These are phyloP conservation scores for Carex cristatella DNA, from an alignment of 176 grass and related monocot species.

Conservation along the genomic window DNA sequence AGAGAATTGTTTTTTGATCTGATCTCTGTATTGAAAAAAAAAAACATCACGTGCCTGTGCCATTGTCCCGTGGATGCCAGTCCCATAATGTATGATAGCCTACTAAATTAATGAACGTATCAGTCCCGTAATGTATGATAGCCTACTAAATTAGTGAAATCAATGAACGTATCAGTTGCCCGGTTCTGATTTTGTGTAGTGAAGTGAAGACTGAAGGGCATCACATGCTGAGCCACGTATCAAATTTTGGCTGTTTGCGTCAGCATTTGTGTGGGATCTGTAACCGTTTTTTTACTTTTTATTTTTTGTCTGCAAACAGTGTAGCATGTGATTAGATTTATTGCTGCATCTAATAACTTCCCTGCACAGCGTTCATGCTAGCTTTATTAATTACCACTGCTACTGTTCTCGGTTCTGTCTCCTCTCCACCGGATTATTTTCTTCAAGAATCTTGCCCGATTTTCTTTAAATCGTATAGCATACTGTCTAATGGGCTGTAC, in stretches of 20 bases:
- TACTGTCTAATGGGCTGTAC: too few species aligned
- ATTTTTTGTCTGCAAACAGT: background rate
- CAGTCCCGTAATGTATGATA: background rate
- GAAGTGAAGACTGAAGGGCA: too few species aligned
- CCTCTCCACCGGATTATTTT: too few species aligned
- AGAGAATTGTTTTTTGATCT: background rate
- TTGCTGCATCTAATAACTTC: background rate
- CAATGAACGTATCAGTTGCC: background rate
- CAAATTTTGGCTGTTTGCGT: too few species aligned
- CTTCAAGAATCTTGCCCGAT: too few species aligned
- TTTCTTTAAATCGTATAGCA: too few species aligned
- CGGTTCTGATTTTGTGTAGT: background rate
- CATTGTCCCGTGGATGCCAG: background rate
- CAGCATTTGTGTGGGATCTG: too few species aligned
- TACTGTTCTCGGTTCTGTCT: too few species aligned
- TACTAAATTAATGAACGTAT: background rate
- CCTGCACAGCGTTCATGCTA: background rate
- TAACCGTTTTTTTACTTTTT: too few species aligned
- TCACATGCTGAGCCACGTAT: too few species aligned
- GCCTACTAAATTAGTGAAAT: background rate
- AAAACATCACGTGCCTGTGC: background rate
- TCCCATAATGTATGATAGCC: background rate
- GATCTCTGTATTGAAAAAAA: background rate
- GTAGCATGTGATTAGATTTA: background rate
- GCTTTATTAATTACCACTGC: background rate